phyloP scores from a whole-genome alignment of 1,139 yeast genomes.

The Kodamaea anthophila region DNA sequence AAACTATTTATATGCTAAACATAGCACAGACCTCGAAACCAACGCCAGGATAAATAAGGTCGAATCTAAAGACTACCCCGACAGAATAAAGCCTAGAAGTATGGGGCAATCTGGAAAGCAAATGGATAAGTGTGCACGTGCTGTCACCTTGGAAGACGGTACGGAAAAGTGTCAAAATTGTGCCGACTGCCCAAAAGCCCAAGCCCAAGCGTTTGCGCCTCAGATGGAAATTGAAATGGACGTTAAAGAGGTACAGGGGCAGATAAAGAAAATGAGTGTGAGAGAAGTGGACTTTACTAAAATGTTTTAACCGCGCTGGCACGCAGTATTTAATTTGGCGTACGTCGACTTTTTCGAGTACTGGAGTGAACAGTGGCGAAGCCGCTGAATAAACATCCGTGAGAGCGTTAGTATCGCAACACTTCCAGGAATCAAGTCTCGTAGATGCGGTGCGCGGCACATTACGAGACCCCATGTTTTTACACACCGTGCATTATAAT shows the following conservation, averaged over 20 bases:
- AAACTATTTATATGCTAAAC: conserved; percentile 40
- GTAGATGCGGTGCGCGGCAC: no score
- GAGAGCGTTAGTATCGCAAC: no score
- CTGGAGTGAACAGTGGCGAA: no score
- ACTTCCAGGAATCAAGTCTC: no score
- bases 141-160: conserved; percentile 16
- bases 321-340: no score
- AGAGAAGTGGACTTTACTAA: conserved; percentile 18
- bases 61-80: conserved; percentile 2
- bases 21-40: conserved; percentile 20
- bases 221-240: conserved; percentile 10
- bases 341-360: no score
- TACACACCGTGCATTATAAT: no score
- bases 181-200: conserved; percentile 21
- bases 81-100: conserved; percentile 3
- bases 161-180: conserved; percentile 21
- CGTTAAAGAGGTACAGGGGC: conserved; percentile 8
- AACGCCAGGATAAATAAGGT: conserved; percentile 19
- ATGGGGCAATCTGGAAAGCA: conserved; percentile 10
- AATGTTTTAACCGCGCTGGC: conserved; percentile 4
- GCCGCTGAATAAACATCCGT: no score
- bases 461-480: no score
- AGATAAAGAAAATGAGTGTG: conserved; percentile 3
- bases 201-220: conserved; percentile 1
- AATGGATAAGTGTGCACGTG: conserved; percentile 10